Percentiles rank a stretch among this genome's conserved stretches.
These are phyloP conservation scores for Metschnikowia matae DNA, from an alignment of 805 yeast genomes.

Conservation along the genomic window DNA sequence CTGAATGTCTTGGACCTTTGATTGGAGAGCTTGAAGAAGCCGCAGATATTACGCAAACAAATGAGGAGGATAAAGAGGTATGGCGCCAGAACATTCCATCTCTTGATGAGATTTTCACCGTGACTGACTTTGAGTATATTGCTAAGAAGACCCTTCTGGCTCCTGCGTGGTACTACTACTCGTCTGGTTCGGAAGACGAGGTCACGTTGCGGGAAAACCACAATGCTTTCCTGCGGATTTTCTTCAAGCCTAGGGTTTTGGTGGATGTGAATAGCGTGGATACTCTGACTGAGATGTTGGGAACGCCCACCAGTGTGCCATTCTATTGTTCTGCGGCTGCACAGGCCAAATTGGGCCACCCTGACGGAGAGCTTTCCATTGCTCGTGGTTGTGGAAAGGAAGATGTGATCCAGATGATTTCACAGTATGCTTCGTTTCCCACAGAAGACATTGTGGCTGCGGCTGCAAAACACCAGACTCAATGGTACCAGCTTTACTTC, in stretches of 20 bases:
- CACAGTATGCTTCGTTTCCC: conserved; percentile 86
- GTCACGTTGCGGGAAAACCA: conserved; percentile 87
- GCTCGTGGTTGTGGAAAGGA: conserved; percentile 79
- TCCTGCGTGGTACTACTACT: conserved; percentile 51
- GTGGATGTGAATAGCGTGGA: conserved; percentile 79
- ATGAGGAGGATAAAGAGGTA: conserved; percentile 19
- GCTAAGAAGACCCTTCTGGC: conserved; percentile 31
- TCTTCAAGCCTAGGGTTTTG: conserved; percentile 78
- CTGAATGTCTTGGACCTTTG: conserved; percentile 21
- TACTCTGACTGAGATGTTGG: conserved; percentile 67
- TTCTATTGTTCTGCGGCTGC: conserved; percentile 93
- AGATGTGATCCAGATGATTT: conserved; percentile 79
- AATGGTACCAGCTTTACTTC: conserved; percentile 88
- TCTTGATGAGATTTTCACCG: conserved; percentile 26
- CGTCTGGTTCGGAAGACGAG: conserved; percentile 92
- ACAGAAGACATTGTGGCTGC: conserved; percentile 80
- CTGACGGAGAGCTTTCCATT: conserved; percentile 85
- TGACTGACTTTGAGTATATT: conserved; percentile 40
- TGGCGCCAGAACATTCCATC: conserved; percentile 26
- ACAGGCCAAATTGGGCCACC: conserved; percentile 84
- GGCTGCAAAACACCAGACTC: conserved; percentile 61
- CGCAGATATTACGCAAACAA: conserved; percentile 13
- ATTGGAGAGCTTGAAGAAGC: conserved; percentile 19
- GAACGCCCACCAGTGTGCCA: conserved; percentile 66
- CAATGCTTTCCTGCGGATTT: conserved; percentile 79